These are phyloP conservation scores for Schwanniomyces polymorphus DNA, from an alignment of 805 yeast genomes.

Conservation along the genomic window DNA sequence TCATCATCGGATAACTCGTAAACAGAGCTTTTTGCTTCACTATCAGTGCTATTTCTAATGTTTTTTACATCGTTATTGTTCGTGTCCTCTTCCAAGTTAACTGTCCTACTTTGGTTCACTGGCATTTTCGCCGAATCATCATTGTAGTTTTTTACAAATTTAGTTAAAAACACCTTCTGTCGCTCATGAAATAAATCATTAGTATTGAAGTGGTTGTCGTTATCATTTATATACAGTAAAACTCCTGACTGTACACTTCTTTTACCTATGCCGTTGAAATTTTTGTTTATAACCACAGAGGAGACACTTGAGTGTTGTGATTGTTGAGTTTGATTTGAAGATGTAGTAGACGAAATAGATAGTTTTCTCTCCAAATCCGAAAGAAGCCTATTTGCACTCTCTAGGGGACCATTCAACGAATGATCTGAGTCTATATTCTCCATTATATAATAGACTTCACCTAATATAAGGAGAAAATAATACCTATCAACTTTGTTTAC, in stretches of 20 bases:
- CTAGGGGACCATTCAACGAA: background rate
- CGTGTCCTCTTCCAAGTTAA: constrained; percentile 5
- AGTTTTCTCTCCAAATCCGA: constrained; percentile 28
- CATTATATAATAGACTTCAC: background rate
- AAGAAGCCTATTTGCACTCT: constrained; percentile 1
- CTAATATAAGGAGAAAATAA: background rate
- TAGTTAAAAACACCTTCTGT: constrained; percentile 30
- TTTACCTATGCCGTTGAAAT: constrained; percentile 19
- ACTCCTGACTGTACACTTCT: constrained; percentile 32
- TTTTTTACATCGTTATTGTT: background rate
- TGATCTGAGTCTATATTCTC: background rate
- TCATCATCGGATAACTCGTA: background rate
- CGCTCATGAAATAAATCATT: constrained; percentile 39
- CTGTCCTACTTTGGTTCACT: constrained; percentile 3
- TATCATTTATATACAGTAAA: constrained; percentile 30
- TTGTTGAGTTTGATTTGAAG: constrained; percentile 18
- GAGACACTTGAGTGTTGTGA: constrained; percentile 17
- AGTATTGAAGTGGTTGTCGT: constrained; percentile 26
- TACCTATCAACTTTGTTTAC: background rate
- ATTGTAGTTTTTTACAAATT: constrained; percentile 26
- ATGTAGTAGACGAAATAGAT: constrained; percentile 26
- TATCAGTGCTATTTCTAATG: background rate
- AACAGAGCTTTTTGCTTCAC: background rate
- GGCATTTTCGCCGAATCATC: constrained; percentile 8
- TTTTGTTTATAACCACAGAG: constrained; percentile 16